A percentile compares a stretch with the other conserved stretches of the same genome.
phyloP scores from a whole-genome alignment of 2,329 filamentous ascomycete genomes.

The Elsinoe necatrix region DNA sequence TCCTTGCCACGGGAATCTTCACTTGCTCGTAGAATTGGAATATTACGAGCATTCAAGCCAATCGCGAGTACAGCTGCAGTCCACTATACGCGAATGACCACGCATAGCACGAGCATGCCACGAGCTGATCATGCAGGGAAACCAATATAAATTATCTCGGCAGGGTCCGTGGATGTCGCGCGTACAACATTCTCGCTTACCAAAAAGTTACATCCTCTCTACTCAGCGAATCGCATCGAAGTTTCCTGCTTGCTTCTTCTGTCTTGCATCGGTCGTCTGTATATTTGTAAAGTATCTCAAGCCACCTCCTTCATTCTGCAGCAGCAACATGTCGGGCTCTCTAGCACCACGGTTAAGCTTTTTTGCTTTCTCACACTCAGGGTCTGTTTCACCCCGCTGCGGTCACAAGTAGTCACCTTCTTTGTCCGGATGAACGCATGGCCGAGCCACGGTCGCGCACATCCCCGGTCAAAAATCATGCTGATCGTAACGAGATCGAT shows the following conservation, averaged over 20 bases:
- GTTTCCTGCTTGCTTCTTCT: neutral
- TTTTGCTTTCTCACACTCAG: neutral
- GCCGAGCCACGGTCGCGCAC: neutral
- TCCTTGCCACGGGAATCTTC: neutral
- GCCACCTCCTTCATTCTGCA: constrained; percentile 5
- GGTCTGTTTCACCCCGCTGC: neutral
- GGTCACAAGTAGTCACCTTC: neutral
- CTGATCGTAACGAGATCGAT: neutral
- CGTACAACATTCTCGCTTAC: neutral
- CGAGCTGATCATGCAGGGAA: neutral
- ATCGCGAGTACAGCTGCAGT: neutral
- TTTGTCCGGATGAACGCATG: neutral
- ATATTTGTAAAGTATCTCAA: neutral
- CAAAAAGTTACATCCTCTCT: no score
- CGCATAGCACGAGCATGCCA: neutral
- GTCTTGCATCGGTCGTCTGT: no score
- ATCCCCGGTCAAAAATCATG: neutral
- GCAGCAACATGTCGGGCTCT: neutral
- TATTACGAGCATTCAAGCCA: neutral
- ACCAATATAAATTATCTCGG: neutral
- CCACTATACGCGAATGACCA: neutral
- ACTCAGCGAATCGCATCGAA: no score
- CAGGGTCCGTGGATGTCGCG: neutral
- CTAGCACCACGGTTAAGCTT: neutral
- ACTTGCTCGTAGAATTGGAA: neutral